phyloP scores from a whole-genome alignment of 306 rosid species.

The Quercus dentata region DNA sequence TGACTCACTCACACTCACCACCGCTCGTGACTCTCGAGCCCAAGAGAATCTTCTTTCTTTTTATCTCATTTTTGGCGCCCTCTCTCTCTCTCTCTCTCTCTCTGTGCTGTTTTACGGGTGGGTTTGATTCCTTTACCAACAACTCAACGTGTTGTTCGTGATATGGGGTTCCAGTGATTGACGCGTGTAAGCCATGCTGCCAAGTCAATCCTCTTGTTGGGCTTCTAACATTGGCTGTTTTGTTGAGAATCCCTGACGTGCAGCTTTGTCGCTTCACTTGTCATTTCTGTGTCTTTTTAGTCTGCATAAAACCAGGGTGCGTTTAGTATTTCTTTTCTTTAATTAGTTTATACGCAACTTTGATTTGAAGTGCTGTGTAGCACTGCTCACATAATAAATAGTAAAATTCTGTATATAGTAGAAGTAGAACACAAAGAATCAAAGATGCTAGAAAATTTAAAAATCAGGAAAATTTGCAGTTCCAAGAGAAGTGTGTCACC shows the following conservation, averaged over 20 bases:
- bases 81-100: background rate
- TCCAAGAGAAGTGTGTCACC: too few species aligned
- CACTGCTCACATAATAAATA: too few species aligned
- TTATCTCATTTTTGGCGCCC: background rate
- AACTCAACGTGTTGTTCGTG: background rate
- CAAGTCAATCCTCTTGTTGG: background rate
- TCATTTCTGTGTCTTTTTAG: background rate
- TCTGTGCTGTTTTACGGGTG: background rate
- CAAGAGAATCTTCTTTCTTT: background rate
- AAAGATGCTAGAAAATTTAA: too few species aligned
- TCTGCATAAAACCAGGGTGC: background rate
- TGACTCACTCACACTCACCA: too few species aligned
- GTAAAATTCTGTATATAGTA: too few species aligned
- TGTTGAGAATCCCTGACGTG: background rate
- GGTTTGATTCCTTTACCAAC: background rate
- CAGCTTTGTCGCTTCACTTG: background rate
- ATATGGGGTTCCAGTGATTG: background rate
- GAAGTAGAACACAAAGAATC: too few species aligned
- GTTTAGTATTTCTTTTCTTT: background rate
- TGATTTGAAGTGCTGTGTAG: too few species aligned
- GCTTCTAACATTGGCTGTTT: background rate
- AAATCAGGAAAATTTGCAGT: too few species aligned
- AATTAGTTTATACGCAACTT: too few species aligned
- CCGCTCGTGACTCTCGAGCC: conserved; percentile 1
- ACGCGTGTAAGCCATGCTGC: background rate